Evolutionary conservation across 257 asterid genomes (phyloP).

Genomic region (Solanum acaule): DNA sequence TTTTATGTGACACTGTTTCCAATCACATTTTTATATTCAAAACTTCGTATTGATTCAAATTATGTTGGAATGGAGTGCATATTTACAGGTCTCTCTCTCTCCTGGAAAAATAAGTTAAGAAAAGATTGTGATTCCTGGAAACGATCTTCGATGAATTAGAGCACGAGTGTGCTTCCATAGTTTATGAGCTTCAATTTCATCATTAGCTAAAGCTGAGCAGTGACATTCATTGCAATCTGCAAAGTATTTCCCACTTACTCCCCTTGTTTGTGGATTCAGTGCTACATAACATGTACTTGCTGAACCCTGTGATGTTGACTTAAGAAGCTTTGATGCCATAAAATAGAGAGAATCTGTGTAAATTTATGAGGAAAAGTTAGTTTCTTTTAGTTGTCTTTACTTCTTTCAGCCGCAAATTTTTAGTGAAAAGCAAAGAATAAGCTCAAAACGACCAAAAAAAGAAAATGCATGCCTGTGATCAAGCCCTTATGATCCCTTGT

Average conservation of each 20-base stretch:
- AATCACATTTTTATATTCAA: no score
- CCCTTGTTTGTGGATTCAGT: constrained; percentile 36
- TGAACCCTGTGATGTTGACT: constrained; percentile 90
- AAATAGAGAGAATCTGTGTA: constrained; percentile 71
- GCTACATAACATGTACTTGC: constrained; percentile 85
- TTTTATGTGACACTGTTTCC: background rate
- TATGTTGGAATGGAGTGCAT: background rate
- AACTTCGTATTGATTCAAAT: background rate
- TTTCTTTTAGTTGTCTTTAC: background rate
- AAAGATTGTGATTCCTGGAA: constrained; percentile 8
- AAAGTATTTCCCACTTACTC: constrained; percentile 61
- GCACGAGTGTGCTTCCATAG: constrained; percentile 67
- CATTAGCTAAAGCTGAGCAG: constrained; percentile 56
- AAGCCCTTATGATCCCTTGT: constrained; percentile 87
- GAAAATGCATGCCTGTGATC: constrained; percentile 67
- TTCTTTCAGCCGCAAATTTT: background rate
- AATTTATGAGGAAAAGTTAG: background rate
- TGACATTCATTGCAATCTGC: constrained; percentile 79
- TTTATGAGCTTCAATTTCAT: constrained; percentile 35
- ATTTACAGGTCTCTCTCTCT: constrained; percentile 30
- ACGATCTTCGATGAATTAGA: constrained; percentile 40
- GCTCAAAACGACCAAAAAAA: background rate
- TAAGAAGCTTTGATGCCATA: constrained; percentile 83
- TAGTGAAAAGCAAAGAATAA: background rate
- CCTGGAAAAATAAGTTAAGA: background rate